Conservation (phyloP, 306 rosid species). For the Pueraria montana region DNA sequence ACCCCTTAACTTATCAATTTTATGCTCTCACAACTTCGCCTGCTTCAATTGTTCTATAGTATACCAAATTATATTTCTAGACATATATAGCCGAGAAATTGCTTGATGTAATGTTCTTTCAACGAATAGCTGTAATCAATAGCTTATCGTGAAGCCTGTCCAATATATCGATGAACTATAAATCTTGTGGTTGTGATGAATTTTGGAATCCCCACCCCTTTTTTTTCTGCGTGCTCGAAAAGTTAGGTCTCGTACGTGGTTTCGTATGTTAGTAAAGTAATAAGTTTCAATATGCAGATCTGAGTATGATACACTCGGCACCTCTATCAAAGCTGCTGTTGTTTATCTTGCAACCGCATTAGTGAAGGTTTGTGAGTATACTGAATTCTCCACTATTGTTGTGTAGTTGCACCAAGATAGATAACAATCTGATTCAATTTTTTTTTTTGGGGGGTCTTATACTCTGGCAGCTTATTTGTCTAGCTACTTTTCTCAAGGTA, state of each 20-base stretch:
- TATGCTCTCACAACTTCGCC: not conserved
- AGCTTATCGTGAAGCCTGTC: not conserved
- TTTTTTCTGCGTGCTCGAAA: not conserved
- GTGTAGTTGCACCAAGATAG: slow-evolving; percentile 14
- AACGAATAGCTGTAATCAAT: not conserved
- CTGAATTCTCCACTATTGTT: slow-evolving; percentile 21
- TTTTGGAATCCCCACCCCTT: not conserved
- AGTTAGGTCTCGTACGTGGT: slow-evolving; percentile 13
- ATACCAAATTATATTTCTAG: not conserved
- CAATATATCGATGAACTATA: not conserved
- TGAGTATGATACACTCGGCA: slow-evolving; percentile 97
- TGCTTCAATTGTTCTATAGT: not conserved
- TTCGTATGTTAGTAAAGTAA: slow-evolving; percentile 11
- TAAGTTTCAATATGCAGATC: slow-evolving; percentile 67
- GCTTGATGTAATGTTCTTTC: not conserved
- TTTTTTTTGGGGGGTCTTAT: slow-evolving; percentile 4
- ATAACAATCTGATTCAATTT: slow-evolving; percentile 2
- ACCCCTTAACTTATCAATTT: not conserved
- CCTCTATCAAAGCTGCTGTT: slow-evolving; percentile 86
- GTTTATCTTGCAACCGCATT: slow-evolving; percentile 97
- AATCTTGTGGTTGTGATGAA: slow-evolving; percentile 9
- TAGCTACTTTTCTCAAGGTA: slow-evolving; percentile 96
- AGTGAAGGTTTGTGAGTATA: slow-evolving; percentile 71
- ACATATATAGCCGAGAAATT: not conserved
- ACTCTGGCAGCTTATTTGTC: slow-evolving; percentile 86